Conservation (phyloP, 495 filamentous ascomycete genomes). For the Tirmania nivea region DNA sequence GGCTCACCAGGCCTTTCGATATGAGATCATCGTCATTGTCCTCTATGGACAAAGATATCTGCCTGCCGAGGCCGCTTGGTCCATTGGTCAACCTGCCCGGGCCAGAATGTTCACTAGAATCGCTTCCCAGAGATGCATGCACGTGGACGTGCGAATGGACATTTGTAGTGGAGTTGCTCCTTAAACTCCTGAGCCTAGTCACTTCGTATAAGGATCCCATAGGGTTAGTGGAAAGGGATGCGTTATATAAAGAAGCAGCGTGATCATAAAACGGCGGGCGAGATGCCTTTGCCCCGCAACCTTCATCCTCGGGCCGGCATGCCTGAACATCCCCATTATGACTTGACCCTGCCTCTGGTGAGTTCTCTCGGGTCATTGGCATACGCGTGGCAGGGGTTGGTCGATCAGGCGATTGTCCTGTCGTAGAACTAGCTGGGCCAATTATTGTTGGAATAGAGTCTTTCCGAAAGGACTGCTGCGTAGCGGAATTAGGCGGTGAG, state of each 20-base stretch:
- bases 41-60: constrained; percentile 25
- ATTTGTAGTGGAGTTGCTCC: constrained; percentile 24
- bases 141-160: neutral
- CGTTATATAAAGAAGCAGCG: neutral
- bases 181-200: constrained; percentile 32
- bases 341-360: neutral
- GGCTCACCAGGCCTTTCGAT: constrained; percentile 15
- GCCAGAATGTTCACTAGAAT: neutral
- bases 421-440: neutral
- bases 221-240: constrained; percentile 29
- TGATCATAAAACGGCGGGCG: neutral
- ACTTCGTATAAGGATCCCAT: constrained; percentile 41
- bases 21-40: constrained; percentile 25
- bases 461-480: neutral
- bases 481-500: neutral
- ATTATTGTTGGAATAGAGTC: neutral
- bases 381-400: neutral
- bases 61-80: neutral
- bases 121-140: neutral
- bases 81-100: neutral
- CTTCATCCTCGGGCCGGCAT: neutral
- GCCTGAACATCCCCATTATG: neutral
- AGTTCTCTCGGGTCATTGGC: neutral
- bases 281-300: neutral
- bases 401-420: neutral